Percentiles rank a stretch among this genome's conserved stretches.
Conservation (phyloP, 495 filamentous ascomycete genomes). For the Aspergillus wentii region DNA sequence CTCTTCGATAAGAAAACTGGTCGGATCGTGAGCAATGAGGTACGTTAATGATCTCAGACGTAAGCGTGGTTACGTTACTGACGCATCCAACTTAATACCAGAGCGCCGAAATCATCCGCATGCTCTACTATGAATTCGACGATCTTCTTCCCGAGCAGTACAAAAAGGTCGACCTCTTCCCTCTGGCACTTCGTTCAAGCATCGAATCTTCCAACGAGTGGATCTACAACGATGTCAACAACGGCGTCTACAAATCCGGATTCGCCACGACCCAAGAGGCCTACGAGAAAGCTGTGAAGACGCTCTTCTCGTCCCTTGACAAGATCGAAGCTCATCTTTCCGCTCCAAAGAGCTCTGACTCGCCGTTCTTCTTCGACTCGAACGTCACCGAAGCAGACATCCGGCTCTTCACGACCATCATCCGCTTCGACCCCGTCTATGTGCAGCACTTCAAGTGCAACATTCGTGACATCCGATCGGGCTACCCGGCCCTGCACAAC, state of each 20-base stretch:
- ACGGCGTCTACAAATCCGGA: constrained; percentile 77
- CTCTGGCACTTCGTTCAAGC: constrained; percentile 46
- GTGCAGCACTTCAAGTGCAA: constrained; percentile 96
- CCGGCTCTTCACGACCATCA: constrained; percentile 74
- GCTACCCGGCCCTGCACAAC: constrained; percentile 63
- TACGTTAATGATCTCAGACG: constrained; percentile 11
- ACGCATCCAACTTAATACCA: constrained; percentile 11
- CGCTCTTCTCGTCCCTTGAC: constrained; percentile 70
- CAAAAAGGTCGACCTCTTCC: constrained; percentile 61
- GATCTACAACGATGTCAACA: constrained; percentile 83
- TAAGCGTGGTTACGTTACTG: not conserved
- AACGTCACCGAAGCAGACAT: constrained; percentile 77
- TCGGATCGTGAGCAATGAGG: constrained; percentile 54
- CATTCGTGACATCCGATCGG: constrained; percentile 72
- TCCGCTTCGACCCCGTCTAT: constrained; percentile 84
- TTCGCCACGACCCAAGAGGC: constrained; percentile 73
- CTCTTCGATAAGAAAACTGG: constrained; percentile 60
- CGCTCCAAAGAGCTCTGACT: constrained; percentile 23
- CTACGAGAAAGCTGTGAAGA: constrained; percentile 62
- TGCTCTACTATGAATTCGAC: constrained; percentile 74
- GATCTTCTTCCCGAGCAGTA: constrained; percentile 53
- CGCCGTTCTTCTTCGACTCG: constrained; percentile 65
- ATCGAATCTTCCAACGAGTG: constrained; percentile 78
- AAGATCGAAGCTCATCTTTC: constrained; percentile 62
- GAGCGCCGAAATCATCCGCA: constrained; percentile 58